Evolutionary conservation across 345 rosid species (phyloP).

Genomic region (Euphorbia peplus): DNA sequence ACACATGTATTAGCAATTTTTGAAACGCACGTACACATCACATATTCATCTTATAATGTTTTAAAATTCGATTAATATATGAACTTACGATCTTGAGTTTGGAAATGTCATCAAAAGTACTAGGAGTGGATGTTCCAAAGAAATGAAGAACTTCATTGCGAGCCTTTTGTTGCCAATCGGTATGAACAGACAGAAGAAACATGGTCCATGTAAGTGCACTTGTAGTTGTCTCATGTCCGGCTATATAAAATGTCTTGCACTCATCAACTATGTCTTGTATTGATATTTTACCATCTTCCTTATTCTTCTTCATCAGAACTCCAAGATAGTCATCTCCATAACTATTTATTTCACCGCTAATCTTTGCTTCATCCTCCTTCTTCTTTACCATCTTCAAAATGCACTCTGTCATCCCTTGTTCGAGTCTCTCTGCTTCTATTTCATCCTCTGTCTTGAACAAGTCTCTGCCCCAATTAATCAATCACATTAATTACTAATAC

Average conservation of each 20-base stretch:
- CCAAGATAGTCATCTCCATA: conserved; percentile 31
- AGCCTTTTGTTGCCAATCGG: conserved; percentile 46
- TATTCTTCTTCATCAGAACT: conserved; percentile 17
- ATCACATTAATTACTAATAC: too few relatives aligned
- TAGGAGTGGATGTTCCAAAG: conserved; percentile 29
- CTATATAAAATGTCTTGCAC: conserved; percentile 41
- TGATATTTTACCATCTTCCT: conserved; percentile 20
- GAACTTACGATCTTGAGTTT: conserved; percentile 33
- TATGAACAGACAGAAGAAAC: conserved; percentile 28
- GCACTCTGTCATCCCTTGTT: neutral
- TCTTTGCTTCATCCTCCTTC: conserved; percentile 22
- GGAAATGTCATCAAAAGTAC: conserved; percentile 22
- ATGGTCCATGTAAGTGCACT: conserved; percentile 23
- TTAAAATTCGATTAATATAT: too few relatives aligned
- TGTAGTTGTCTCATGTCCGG: conserved; percentile 29
- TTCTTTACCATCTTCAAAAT: conserved; percentile 23
- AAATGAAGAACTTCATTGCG: conserved; percentile 29
- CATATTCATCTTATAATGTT: too few relatives aligned
- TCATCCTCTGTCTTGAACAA: conserved; percentile 25
- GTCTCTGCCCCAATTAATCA: neutral
- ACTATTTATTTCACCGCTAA: neutral
- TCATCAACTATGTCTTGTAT: conserved; percentile 33
- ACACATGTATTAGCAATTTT: neutral
- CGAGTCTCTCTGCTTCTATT: conserved; percentile 14
- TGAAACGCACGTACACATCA: too few relatives aligned